A percentile compares a stretch with the other conserved stretches of the same genome.
Conservation (phyloP, 768 basidiomycete species). For the Pholiota microspora region DNA sequence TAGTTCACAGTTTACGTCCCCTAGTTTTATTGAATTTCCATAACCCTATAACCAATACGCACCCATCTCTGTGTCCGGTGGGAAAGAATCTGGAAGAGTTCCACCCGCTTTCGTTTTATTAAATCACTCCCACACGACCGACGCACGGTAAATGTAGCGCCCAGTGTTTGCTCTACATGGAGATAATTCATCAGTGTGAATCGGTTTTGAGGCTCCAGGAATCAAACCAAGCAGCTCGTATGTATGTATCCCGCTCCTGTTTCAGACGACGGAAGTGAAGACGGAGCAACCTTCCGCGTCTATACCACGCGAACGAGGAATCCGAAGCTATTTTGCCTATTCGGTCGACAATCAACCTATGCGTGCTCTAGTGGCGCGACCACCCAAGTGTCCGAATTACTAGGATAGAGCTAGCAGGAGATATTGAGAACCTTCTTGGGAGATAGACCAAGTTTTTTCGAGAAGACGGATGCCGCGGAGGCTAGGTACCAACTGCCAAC, state of each 20-base stretch:
- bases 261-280: neutral
- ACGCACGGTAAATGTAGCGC: neutral
- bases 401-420: too few relatives aligned
- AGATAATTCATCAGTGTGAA: neutral
- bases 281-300: too few relatives aligned
- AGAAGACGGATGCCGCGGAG: too few relatives aligned
- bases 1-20: neutral
- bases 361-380: too few relatives aligned
- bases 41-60: too few relatives aligned
- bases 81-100: too few relatives aligned
- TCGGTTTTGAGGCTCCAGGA: neutral
- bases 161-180: neutral
- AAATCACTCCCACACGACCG: neutral
- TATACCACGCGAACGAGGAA: neutral
- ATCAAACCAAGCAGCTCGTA: neutral
- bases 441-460: too few relatives aligned
- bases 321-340: too few relatives aligned
- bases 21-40: too few relatives aligned
- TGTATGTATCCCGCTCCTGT: neutral
- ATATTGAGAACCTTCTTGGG: neutral
- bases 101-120: neutral
- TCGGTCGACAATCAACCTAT: too few relatives aligned
- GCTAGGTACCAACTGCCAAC: neutral
- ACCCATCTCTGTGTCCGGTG: neutral
- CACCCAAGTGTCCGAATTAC: too few relatives aligned